phyloP scores from a whole-genome alignment of 805 yeast genomes.

The Starmerella tilneyi region DNA sequence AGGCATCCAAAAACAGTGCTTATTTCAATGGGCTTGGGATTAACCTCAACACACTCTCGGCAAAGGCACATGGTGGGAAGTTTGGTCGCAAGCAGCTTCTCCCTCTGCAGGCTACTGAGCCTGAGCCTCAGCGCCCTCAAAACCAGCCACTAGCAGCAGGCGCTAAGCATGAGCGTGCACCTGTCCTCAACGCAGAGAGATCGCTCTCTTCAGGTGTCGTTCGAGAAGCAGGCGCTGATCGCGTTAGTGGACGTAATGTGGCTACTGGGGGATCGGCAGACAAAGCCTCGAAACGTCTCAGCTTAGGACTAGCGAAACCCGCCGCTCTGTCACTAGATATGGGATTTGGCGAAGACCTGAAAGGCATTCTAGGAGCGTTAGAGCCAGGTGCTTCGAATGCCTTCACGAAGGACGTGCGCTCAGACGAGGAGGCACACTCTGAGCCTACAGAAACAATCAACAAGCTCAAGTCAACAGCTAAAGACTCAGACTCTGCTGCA shows the following conservation, averaged over 20 bases:
- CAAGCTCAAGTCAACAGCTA: no score
- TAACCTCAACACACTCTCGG: constrained; percentile 1
- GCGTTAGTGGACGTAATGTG: neutral
- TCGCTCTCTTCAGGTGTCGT: neutral
- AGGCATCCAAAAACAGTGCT: neutral
- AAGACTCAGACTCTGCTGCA: neutral
- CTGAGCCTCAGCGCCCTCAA: no score
- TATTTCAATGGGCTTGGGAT: constrained; percentile 19
- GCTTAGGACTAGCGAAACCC: constrained; percentile 1
- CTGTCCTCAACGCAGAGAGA: no score
- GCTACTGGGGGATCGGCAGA: neutral
- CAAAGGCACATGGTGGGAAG: neutral
- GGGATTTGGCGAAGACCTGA: constrained; percentile 23
- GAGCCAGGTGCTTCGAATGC: constrained; percentile 3
- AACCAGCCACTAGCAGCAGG: no score
- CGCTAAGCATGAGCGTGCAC: no score
- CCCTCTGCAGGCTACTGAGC: neutral
- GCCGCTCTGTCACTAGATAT: constrained; percentile 1
- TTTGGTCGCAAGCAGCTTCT: constrained; percentile 1
- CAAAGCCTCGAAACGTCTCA: neutral
- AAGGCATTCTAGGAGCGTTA: constrained; percentile 11
- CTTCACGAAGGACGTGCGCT: no score
- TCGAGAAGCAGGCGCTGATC: neutral
- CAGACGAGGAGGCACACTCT: no score
- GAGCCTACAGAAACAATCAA: no score